Percentiles rank a stretch among this genome's conserved stretches.
phyloP scores from a whole-genome alignment of 1,284 basidiomycete genomes.

The Ustilago curta region DNA sequence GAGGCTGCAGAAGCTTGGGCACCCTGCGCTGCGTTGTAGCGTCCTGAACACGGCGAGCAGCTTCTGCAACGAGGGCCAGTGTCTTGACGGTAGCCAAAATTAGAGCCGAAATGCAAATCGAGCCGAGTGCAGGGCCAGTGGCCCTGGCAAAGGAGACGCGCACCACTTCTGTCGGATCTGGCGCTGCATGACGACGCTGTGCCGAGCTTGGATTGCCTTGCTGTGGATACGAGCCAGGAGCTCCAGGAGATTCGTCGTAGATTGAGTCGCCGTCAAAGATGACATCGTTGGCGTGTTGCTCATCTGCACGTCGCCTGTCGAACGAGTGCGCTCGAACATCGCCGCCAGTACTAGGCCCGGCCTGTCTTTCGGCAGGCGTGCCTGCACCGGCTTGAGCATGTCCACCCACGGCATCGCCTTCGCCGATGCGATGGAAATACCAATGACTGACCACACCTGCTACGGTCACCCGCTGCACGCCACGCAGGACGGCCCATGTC shows the following conservation, averaged over 20 bases:
- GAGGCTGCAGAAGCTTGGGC: constrained; percentile 69
- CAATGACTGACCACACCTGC: constrained; percentile 88
- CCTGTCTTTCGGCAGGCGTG: not conserved
- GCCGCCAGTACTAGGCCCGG: constrained; percentile 3
- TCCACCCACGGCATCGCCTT: constrained; percentile 10
- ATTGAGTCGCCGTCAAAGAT: constrained; percentile 42
- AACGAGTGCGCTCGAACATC: constrained; percentile 11
- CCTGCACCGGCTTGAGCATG: constrained; percentile 17
- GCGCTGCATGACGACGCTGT: constrained; percentile 28
- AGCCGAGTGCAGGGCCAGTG: constrained; percentile 83
- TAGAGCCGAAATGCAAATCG: constrained; percentile 80
- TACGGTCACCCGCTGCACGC: constrained; percentile 81
- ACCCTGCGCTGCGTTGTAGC: constrained; percentile 44
- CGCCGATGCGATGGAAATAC: constrained; percentile 78
- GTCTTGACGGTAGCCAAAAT: constrained; percentile 78
- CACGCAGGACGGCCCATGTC: constrained; percentile 89
- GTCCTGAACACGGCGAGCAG: constrained; percentile 62
- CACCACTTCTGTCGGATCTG: constrained; percentile 73
- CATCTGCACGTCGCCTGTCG: constrained; percentile 47
- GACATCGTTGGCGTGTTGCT: constrained; percentile 26
- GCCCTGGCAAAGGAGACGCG: constrained; percentile 83
- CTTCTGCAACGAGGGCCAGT: constrained; percentile 72
- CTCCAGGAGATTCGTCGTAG: constrained; percentile 35
- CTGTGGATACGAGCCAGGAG: constrained; percentile 37
- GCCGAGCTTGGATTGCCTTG: constrained; percentile 3